A percentile compares a stretch with the other conserved stretches of the same genome.
These are phyloP conservation scores for Physcomitrellopsis africana DNA, from an alignment of 225 moss, liverwort and hornwort species.

Conservation along the genomic window DNA sequence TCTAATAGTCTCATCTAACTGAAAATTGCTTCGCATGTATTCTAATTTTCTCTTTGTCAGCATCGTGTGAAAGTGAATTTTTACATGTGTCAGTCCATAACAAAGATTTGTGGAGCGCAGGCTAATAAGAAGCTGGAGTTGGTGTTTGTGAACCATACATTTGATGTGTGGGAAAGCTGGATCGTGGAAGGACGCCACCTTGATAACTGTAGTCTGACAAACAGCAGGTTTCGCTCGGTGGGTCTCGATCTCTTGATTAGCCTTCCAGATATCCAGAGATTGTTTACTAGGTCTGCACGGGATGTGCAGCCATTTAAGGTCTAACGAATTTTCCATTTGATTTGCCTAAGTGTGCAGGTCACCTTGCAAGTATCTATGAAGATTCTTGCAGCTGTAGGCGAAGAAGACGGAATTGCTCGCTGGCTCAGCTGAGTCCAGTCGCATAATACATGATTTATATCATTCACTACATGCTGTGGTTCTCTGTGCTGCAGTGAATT, in stretches of 20 bases:
- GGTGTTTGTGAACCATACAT: constrained; percentile 94
- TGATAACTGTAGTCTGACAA: constrained; percentile 86
- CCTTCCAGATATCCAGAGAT: neutral
- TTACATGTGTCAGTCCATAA: too few species aligned
- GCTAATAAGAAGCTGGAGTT: constrained; percentile 97
- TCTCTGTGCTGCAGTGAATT: too few species aligned
- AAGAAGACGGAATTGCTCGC: constrained; percentile 90
- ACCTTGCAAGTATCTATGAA: constrained; percentile 84
- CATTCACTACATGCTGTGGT: too few species aligned
- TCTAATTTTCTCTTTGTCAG: too few species aligned
- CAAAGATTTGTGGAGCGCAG: constrained; percentile 35
- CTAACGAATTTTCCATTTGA: neutral
- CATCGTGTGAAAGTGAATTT: too few species aligned
- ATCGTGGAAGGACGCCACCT: constrained; percentile 87
- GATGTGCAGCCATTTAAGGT: neutral
- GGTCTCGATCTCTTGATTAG: constrained; percentile 17
- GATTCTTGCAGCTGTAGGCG: constrained; percentile 95
- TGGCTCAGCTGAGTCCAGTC: constrained; percentile 61
- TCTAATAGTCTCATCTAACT: too few species aligned
- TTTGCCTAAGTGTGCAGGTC: constrained; percentile 45
- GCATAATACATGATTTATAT: too few species aligned
- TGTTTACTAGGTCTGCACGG: too few species aligned
- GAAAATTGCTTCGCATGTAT: too few species aligned
- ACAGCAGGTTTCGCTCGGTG: constrained; percentile 95
- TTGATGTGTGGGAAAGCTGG: constrained; percentile 99